Percentiles rank a stretch among this genome's conserved stretches.
Evolutionary conservation across 2,329 filamentous ascomycete species (phyloP).

Genomic region (Pyricularia pennisetigena): DNA sequence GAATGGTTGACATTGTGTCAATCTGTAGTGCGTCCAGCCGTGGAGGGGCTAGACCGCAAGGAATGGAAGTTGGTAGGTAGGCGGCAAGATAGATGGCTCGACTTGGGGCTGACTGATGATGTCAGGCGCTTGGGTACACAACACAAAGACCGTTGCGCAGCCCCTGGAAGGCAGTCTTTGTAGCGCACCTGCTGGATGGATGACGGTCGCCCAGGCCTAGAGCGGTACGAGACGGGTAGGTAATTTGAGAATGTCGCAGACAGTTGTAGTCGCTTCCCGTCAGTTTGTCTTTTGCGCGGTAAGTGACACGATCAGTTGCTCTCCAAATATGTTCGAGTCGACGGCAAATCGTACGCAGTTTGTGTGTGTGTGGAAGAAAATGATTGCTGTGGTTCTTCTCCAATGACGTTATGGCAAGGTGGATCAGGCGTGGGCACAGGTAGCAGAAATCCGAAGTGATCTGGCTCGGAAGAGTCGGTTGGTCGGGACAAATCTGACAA

Average conservation of each 20-base stretch:
- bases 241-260: neutral
- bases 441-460: neutral
- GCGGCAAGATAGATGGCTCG: neutral
- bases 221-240: neutral
- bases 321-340: neutral
- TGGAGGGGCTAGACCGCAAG: neutral
- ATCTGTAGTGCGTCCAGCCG: neutral
- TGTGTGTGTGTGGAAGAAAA: neutral
- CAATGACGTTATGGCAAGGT: neutral
- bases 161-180: constrained; percentile 1
- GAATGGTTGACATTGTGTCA: constrained; percentile 61
- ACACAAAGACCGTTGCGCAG: neutral
- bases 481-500: neutral
- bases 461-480: neutral
- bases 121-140: neutral
- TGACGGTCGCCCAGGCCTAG: neutral
- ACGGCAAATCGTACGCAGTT: neutral
- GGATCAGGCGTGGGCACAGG: neutral
- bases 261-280: neutral
- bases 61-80: neutral
- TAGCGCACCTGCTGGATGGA: neutral
- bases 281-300: neutral
- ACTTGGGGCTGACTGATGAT: neutral
- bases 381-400: neutral
- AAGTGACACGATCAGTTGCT: neutral